Evolutionary conservation across 805 yeast genomes (phyloP).

Genomic region (Saturnispora sanitii): DNA sequence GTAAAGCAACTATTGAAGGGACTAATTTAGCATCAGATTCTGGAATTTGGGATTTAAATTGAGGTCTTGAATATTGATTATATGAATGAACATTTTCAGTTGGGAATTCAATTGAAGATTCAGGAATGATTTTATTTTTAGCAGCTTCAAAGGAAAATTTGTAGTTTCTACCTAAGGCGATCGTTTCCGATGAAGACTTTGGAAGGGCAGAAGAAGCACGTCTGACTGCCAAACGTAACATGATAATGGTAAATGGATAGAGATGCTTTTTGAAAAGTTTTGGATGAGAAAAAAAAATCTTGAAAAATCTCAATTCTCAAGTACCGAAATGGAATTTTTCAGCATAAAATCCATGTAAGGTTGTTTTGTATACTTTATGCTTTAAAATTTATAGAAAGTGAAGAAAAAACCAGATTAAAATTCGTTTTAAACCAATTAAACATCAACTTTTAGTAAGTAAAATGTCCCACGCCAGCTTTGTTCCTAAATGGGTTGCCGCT

Average conservation of each 20-base stretch:
- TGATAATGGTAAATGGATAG: not conserved
- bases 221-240: slow-evolving; percentile 13
- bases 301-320: no score
- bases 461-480: slow-evolving; percentile 19
- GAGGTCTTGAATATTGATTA: slow-evolving; percentile 23
- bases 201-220: not conserved
- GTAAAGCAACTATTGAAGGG: slow-evolving; percentile 71
- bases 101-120: slow-evolving; percentile 14
- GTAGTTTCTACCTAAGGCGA: slow-evolving; percentile 12
- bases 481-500: slow-evolving; percentile 28
- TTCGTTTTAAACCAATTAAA: not conserved
- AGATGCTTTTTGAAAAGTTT: no score
- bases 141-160: slow-evolving; percentile 25
- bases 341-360: no score
- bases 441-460: not conserved
- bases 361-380: no score
- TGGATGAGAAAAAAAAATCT: not conserved
- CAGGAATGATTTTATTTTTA: slow-evolving; percentile 14
- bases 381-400: no score
- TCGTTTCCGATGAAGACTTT: no score
- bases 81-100: slow-evolving; percentile 22
- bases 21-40: slow-evolving; percentile 48
- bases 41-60: slow-evolving; percentile 25
- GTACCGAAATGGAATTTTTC: no score
- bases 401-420: not conserved